Evolutionary conservation across 176 grass and related monocot species (phyloP), one percentile per base, ranked within the genome.

Genomic region (Bonia amplexicaulis): DNA sequence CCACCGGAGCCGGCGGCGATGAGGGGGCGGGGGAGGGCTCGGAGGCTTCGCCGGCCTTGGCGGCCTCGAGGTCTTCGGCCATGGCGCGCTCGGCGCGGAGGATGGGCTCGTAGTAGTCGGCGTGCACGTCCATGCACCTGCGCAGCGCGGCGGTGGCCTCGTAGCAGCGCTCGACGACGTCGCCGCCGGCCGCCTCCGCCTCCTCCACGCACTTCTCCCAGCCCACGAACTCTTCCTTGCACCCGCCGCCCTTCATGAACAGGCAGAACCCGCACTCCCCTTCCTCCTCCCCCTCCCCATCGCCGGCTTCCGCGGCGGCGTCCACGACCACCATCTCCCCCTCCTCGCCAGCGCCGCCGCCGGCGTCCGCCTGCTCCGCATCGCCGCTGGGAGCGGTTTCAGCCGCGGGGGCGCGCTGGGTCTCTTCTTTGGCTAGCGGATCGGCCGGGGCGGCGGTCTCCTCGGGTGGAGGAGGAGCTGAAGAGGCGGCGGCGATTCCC

Each of bases 161-260:
- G 29, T 84, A 80, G 87, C 96, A 99, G 39, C 86, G 89, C 20
- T 96, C 93, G 23, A 96, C 90, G 23, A 96, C 39, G 89, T 99
- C 85, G 48, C 72, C 77, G 70, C 81, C 86, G 10, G 65, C 82
- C 23, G 76, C 75, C 77, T 99, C 91, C 8, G 91, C 86, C 12
- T 58, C 88, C 82, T 99, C 86, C 22, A 99, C 76, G 78, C 96
- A 99, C 64, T 99, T 88, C 96, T 99, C 96, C 96, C 96, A 99
- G 31, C 71, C 91, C 9, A 90, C 68, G 67, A 99, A 99, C 78
- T 77, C 81, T 7, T 92, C 91, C 88, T 94, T 92, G 91, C 96
- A 99, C 17, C 96, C 93, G n/a, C 93, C 93, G 62, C 88, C 91
- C 85, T 99, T 99, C 96, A 99, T 99, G 84, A 87, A 99, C 12